Percentiles rank a stretch among this genome's conserved stretches.
Evolutionary conservation across 2,329 filamentous ascomycete genomes (phyloP).

Genomic region (Aspergillus japonicus): DNA sequence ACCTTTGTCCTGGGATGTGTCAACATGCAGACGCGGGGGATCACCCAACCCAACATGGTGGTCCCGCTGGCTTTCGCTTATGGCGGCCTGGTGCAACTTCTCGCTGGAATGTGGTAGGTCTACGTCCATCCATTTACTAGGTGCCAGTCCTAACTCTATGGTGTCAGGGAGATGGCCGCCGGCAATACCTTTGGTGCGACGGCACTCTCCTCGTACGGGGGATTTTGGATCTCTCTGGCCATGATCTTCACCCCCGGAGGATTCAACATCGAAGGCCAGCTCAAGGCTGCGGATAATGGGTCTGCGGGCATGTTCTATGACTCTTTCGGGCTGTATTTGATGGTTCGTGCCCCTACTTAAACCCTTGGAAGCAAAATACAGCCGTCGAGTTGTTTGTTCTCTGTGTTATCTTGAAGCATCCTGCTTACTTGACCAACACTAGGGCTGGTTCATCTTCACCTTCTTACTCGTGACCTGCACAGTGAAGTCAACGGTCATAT

Average conservation of each 20-base stretch:
- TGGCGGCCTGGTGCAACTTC: slow-evolving; percentile 70
- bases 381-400: too few species aligned
- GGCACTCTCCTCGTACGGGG: slow-evolving; percentile 72
- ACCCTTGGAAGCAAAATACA: too few species aligned
- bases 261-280: slow-evolving; percentile 58
- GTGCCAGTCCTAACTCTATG: too few species aligned
- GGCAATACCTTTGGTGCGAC: slow-evolving; percentile 79
- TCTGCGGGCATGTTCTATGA: slow-evolving; percentile 50
- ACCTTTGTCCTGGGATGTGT: slow-evolving; percentile 73
- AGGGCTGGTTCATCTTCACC: slow-evolving; percentile 79
- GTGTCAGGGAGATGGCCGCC: slow-evolving; percentile 68
- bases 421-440: not conserved
- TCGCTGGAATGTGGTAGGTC: slow-evolving; percentile 75
- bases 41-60: slow-evolving; percentile 61
- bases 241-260: slow-evolving; percentile 65
- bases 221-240: slow-evolving; percentile 74
- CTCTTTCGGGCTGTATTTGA: slow-evolving; percentile 68
- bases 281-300: slow-evolving; percentile 30
- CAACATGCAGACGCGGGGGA: slow-evolving; percentile 62
- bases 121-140: not conserved
- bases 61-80: slow-evolving; percentile 68
- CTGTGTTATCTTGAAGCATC: too few species aligned
- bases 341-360: slow-evolving; percentile 32
- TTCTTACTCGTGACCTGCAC: slow-evolving; percentile 69
- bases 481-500: slow-evolving; percentile 70